phyloP scores from a whole-genome alignment of 2,329 filamentous ascomycete genomes.

The Xylaria sp. region DNA sequence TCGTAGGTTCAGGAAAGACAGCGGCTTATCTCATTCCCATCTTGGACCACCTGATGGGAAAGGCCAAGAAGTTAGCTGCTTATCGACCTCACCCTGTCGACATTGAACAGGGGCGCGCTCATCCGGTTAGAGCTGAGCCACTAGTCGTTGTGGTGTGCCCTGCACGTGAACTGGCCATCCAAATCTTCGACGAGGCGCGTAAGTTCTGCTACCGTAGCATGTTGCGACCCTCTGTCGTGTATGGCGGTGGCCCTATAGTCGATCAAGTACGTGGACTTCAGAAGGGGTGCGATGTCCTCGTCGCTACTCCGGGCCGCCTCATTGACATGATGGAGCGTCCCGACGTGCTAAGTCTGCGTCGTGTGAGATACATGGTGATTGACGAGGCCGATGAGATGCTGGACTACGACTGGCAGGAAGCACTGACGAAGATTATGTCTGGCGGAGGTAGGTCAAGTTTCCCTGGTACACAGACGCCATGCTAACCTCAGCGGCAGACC shows the following conservation, averaged over 20 bases:
- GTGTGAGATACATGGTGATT: constrained; percentile 80
- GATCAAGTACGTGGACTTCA: constrained; percentile 73
- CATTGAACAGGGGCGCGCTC: constrained; percentile 52
- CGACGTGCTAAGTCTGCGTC: constrained; percentile 68
- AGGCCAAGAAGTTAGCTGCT: constrained; percentile 84
- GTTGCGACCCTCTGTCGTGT: constrained; percentile 87
- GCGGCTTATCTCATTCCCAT: constrained; percentile 90
- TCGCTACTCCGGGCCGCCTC: constrained; percentile 86
- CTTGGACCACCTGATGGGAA: constrained; percentile 90
- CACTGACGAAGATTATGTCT: constrained; percentile 74
- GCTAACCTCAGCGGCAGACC: constrained; percentile 53
- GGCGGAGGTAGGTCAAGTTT: constrained; percentile 70
- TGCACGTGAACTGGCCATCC: constrained; percentile 86
- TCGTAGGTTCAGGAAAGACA: constrained; percentile 89
- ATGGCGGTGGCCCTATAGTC: constrained; percentile 76
- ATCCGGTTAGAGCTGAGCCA: constrained; percentile 74
- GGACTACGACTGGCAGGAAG: constrained; percentile 73
- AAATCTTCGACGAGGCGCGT: constrained; percentile 93
- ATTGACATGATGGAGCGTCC: constrained; percentile 79
- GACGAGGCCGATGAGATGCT: constrained; percentile 97
- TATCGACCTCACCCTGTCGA: constrained; percentile 68
- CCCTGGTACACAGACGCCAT: background rate
- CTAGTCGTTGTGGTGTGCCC: constrained; percentile 84
- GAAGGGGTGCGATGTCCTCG: constrained; percentile 85
- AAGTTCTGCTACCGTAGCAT: constrained; percentile 93